Base-by-base conservation (phyloP, 2,329 filamentous ascomycete species). In the Rhinocladiella similis region DNA sequence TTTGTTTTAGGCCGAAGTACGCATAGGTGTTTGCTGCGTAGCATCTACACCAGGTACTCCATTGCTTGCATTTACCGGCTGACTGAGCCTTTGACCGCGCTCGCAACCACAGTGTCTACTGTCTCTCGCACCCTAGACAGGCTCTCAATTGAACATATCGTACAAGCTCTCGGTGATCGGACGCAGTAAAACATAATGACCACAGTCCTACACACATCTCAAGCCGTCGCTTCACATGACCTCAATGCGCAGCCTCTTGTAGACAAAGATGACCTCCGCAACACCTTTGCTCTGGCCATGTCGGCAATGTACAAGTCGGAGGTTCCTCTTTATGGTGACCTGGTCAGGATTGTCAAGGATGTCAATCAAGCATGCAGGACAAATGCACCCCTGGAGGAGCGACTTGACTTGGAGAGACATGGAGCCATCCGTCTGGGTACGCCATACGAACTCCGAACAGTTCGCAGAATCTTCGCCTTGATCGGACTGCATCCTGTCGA, bases 391-490 rank as follows among this genome's bases (percentile, higher is more conserved):
- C 3, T 42, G 9, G 7, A 22, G 20, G 61, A 59, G 36, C 61
- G 68, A 18, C 66, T 70, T 35, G 65, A 67, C 9, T 59, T 74
- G 0, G 73, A 74, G 58, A 59, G 71, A 39, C 78, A 81, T 46
- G 79, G 78, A 1, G 79, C 79, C 2, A 79, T 82, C 38, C 71
- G 79, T 0, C 71, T 81, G 0, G 78, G 79, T 3, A 80, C 75
- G 0, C 48, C 70, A 0, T 53, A 72, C 9, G 79, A 82, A 58
- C 65, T 81, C 10, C 61, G 64, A 3, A 76, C 69, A 1, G 72
- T 80, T 42, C 54, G 69, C 1, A 73, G 77, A 7, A 63, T 82
- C 25, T 80, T 82, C 55, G 68, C 69, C 0, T 54, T 81, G 1
- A 66, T 82, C 54, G 77, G 75, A 4, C 76, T 82, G 73, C 63